Percentiles rank a stretch among this genome's conserved stretches.
Conservation (phyloP, 2,329 filamentous ascomycete genomes). For the Xylariomycetidae sp. region DNA sequence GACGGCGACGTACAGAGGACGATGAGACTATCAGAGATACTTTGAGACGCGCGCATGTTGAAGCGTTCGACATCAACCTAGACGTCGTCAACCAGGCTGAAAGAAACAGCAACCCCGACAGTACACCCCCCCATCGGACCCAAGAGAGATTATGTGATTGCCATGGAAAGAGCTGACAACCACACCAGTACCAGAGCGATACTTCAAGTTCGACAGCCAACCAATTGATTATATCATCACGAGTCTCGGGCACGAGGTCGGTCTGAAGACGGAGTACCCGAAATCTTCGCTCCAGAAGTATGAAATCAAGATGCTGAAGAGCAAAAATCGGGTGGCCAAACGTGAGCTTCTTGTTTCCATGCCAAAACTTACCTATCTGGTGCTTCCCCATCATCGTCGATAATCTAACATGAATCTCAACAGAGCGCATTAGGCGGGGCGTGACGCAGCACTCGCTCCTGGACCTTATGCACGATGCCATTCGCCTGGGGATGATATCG, state of each 20-base stretch:
- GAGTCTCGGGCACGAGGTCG: conserved; percentile 22
- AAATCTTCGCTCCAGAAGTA: conserved; percentile 18
- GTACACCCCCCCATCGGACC: too few relatives aligned
- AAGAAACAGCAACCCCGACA: conserved; percentile 7
- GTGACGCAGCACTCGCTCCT: conserved; percentile 21
- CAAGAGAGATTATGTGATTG: too few relatives aligned
- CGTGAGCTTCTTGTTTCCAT: conserved; percentile 12
- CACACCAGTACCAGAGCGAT: conserved; percentile 16
- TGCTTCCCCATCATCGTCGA: not conserved
- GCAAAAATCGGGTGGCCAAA: conserved; percentile 18
- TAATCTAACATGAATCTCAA: too few relatives aligned
- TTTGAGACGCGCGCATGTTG: conserved; percentile 12
- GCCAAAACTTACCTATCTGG: not conserved
- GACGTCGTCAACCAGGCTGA: conserved; percentile 16
- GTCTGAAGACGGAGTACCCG: conserved; percentile 22
- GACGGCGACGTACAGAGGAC: conserved; percentile 16
- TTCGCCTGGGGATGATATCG: conserved; percentile 20
- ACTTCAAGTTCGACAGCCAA: conserved; percentile 20
- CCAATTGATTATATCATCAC: conserved; percentile 24
- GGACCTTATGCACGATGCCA: conserved; percentile 21
- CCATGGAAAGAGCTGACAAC: too few relatives aligned
- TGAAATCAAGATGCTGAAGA: conserved; percentile 23
- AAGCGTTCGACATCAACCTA: conserved; percentile 11
- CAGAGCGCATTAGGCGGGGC: conserved; percentile 21
- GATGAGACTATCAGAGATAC: conserved; percentile 20